A percentile compares a stretch with the other conserved stretches of the same genome.
These are phyloP conservation scores for Stemphylium vesicarium DNA, from an alignment of 2,329 filamentous ascomycete genomes.

Conservation along the genomic window DNA sequence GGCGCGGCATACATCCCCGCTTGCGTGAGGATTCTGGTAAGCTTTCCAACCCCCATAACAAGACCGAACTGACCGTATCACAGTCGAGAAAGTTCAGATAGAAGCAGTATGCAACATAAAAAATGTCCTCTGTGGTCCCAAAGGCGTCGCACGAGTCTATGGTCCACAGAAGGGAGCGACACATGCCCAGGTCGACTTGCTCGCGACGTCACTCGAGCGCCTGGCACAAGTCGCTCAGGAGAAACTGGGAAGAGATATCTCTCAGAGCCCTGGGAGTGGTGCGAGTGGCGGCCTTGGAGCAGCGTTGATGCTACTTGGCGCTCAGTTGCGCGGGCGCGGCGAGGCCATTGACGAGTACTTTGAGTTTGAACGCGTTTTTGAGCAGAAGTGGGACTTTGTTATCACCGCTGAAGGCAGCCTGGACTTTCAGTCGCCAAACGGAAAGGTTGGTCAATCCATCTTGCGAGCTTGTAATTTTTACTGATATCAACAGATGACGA, in stretches of 20 bases:
- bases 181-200: conserved; percentile 50
- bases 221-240: conserved; percentile 48
- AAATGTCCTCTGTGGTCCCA: conserved; percentile 58
- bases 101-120: conserved; percentile 61
- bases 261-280: conserved; percentile 54
- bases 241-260: conserved; percentile 48
- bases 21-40: conserved; percentile 36
- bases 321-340: conserved; percentile 55
- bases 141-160: conserved; percentile 59
- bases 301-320: conserved; percentile 58
- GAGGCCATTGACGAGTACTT: conserved; percentile 61
- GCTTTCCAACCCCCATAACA: background rate
- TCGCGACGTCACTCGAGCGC: conserved; percentile 53
- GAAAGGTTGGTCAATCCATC: conserved; percentile 36
- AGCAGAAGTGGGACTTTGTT: conserved; percentile 56
- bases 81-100: conserved; percentile 46
- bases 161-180: conserved; percentile 61
- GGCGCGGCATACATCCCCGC: conserved; percentile 49
- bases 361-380: conserved; percentile 55
- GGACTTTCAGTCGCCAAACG: conserved; percentile 59
- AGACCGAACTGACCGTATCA: conserved; percentile 5
- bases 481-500: conserved; percentile 53
- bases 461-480: background rate
- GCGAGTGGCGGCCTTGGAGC: conserved; percentile 61
- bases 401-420: conserved; percentile 62